Evolutionary conservation across 2,329 filamentous ascomycete species (phyloP).

Genomic region (Simplicillium sp.): DNA sequence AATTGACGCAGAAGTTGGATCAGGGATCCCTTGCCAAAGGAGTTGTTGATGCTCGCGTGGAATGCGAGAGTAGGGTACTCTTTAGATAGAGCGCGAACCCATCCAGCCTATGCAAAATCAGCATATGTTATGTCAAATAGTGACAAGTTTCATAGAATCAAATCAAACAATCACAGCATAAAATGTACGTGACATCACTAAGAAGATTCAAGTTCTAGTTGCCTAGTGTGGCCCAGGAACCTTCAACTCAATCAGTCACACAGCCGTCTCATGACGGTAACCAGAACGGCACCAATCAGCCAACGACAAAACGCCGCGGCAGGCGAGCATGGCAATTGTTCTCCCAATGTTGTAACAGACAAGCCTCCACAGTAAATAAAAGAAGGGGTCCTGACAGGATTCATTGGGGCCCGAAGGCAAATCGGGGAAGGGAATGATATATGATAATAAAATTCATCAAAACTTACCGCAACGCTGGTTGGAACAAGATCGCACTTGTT

Average conservation of each 20-base stretch:
- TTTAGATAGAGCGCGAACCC: constrained; percentile 82
- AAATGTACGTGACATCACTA: constrained; percentile 93
- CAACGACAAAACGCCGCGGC: constrained; percentile 29
- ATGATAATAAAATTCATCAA: too few relatives aligned
- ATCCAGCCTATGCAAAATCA: constrained; percentile 61
- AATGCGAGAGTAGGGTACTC: constrained; percentile 93
- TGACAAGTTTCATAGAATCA: constrained; percentile 5
- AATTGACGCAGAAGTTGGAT: constrained; percentile 92
- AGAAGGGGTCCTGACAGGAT: constrained; percentile 76
- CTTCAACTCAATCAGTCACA: constrained; percentile 99
- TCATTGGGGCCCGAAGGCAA: constrained; percentile 45
- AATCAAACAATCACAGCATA: constrained; percentile 7
- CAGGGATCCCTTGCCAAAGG: constrained; percentile 89
- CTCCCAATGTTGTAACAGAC: constrained; percentile 99
- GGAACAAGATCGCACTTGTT: constrained; percentile 69
- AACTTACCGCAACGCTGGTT: constrained; percentile 88
- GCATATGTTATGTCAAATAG: constrained; percentile 14
- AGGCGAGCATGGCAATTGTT: constrained; percentile 52
- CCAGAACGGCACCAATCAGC: constrained; percentile 86
- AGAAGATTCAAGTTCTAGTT: constrained; percentile 65
- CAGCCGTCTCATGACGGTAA: constrained; percentile 62
- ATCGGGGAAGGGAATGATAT: constrained; percentile 9
- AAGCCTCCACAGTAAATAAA: constrained; percentile 62
- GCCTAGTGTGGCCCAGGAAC: constrained; percentile 43
- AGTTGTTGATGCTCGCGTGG: constrained; percentile 89